Evolutionary conservation across 768 basidiomycete species (phyloP).

Genomic region (Imleria badia): DNA sequence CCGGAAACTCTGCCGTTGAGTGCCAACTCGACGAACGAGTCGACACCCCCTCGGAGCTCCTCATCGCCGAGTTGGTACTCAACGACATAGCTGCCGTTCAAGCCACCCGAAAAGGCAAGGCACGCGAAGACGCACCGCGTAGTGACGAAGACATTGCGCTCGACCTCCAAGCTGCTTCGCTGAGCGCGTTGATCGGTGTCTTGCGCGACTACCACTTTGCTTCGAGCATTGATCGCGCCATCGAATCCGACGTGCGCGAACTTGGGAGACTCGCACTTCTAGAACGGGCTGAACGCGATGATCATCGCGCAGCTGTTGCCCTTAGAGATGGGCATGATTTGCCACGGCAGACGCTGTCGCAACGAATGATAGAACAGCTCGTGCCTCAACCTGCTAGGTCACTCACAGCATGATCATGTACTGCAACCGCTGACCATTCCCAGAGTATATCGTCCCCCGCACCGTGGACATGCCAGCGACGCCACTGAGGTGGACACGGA

Average conservation of each 20-base stretch:
- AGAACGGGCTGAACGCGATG: slow-evolving; percentile 41
- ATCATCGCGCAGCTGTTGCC: slow-evolving; percentile 42
- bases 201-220: slow-evolving; percentile 42
- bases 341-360: slow-evolving; percentile 18
- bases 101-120: slow-evolving; percentile 38
- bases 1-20: slow-evolving; percentile 15
- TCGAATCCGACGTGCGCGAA: slow-evolving; percentile 35
- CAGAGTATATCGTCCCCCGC: background rate
- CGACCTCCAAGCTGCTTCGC: slow-evolving; percentile 38
- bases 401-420: background rate
- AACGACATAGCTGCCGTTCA: slow-evolving; percentile 42
- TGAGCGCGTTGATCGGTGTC: slow-evolving; percentile 29
- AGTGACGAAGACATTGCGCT: slow-evolving; percentile 49
- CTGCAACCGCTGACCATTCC: background rate
- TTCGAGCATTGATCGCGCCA: slow-evolving; percentile 40
- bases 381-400: slow-evolving; percentile 3
- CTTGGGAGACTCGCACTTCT: slow-evolving; percentile 32
- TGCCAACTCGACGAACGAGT: background rate
- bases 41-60: slow-evolving; percentile 39
- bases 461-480: background rate
- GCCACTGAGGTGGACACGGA: background rate
- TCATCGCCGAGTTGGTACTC: slow-evolving; percentile 42
- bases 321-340: slow-evolving; percentile 29
- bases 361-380: slow-evolving; percentile 9
- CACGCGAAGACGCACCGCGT: slow-evolving; percentile 27